phyloP scores from a whole-genome alignment of 345 rosid species.

The Xanthoceras sorbifolium region DNA sequence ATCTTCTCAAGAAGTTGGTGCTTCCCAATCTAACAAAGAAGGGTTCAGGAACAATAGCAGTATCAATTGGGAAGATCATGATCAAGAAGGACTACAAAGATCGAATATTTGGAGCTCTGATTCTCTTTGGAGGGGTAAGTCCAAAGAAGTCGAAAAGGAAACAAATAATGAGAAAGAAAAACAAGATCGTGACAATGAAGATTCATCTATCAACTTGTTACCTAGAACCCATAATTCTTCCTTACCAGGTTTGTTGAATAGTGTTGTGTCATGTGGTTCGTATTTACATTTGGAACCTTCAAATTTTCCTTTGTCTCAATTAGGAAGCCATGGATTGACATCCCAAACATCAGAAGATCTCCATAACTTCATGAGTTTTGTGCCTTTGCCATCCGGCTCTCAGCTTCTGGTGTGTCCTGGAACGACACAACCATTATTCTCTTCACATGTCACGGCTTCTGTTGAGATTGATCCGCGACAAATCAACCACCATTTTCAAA shows the following conservation, averaged over 20 bases:
- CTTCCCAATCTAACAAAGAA: conserved; percentile 44
- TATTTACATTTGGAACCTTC: conserved; percentile 49
- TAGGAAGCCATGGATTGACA: conserved; percentile 40
- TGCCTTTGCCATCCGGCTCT: conserved; percentile 52
- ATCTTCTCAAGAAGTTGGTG: conserved; percentile 25
- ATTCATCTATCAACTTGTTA: conserved; percentile 26
- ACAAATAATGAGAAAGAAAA: conserved; percentile 34
- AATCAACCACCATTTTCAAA: conserved; percentile 53
- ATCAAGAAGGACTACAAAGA: conserved; percentile 26
- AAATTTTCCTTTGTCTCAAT: conserved; percentile 33
- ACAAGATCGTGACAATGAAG: conserved; percentile 20
- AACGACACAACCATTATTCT: conserved; percentile 44
- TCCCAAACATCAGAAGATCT: conserved; percentile 34
- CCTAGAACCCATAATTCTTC: conserved; percentile 9
- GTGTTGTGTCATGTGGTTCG: conserved; percentile 36
- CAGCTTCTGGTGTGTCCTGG: conserved; percentile 52
- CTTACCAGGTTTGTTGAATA: conserved; percentile 22
- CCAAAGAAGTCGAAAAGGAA: conserved; percentile 34
- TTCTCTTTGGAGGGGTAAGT: conserved; percentile 34
- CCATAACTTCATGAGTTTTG: conserved; percentile 41
- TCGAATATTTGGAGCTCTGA: conserved; percentile 34
- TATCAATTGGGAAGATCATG: conserved; percentile 36
- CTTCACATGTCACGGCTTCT: conserved; percentile 30
- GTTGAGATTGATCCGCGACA: conserved; percentile 44
- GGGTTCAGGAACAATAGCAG: conserved; percentile 38